Conservation (phyloP, 768 basidiomycete species). For the Lentinula sp. region DNA sequence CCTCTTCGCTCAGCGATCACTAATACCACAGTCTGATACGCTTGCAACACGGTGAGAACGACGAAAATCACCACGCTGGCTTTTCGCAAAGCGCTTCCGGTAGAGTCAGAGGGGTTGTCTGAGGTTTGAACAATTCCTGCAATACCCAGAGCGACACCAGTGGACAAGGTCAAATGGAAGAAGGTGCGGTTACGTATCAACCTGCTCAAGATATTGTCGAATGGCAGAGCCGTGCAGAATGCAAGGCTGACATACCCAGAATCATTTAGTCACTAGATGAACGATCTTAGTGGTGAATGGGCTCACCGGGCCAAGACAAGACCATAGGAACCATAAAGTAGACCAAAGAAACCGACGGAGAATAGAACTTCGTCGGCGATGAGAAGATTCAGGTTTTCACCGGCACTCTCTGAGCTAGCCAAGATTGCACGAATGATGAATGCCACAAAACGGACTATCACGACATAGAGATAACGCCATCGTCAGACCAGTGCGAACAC, state of each 20-base stretch:
- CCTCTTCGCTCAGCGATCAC: not conserved
- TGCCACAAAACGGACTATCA: conserved; percentile 31
- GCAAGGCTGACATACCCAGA: not conserved
- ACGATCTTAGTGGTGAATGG: not conserved
- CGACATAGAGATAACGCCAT: not conserved
- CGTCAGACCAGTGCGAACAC: not conserved
- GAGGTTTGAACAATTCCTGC: conserved; percentile 15
- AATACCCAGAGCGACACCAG: conserved; percentile 28
- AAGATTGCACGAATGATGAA: conserved; percentile 33
- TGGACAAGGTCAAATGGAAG: conserved; percentile 23
- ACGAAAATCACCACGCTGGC: conserved; percentile 30
- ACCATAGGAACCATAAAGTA: conserved; percentile 36
- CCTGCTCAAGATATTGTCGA: not conserved
- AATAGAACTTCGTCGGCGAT: conserved; percentile 33
- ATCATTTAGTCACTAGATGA: not conserved
- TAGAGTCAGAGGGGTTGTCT: conserved; percentile 9
- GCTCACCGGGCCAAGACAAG: conserved; percentile 36
- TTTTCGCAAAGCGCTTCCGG: conserved; percentile 20
- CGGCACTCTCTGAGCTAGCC: conserved; percentile 21
- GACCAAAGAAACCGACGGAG: conserved; percentile 34
- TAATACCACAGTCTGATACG: conserved; percentile 21
- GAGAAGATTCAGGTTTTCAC: conserved; percentile 22
- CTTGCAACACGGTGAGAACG: conserved; percentile 26
- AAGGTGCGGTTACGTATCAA: conserved; percentile 22
- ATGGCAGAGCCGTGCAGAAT: not conserved